Evolutionary conservation across 805 yeast genomes (phyloP).

Genomic region (Candida golubevii): DNA sequence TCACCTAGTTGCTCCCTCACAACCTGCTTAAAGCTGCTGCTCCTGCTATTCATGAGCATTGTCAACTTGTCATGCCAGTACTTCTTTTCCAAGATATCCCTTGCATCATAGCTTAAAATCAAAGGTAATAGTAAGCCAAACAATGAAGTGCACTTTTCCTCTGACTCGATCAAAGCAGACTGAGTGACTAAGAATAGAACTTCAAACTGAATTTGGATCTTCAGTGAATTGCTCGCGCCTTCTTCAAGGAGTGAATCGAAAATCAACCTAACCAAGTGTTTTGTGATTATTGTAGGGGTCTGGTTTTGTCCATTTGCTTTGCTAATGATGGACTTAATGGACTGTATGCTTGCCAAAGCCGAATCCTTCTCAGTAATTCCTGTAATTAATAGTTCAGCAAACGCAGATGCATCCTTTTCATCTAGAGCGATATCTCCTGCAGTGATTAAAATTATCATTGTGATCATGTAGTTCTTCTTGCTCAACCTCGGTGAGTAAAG

Average conservation of each 20-base stretch:
- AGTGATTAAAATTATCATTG: constrained; percentile 33
- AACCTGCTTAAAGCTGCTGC: constrained; percentile 46
- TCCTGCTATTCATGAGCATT: constrained; percentile 41
- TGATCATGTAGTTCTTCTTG: constrained; percentile 28
- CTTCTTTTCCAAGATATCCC: constrained; percentile 19
- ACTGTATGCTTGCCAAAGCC: constrained; percentile 43
- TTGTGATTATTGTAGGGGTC: constrained; percentile 39
- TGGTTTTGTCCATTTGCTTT: constrained; percentile 21
- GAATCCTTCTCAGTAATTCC: constrained; percentile 21
- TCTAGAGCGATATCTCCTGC: constrained; percentile 28
- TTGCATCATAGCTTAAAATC: constrained; percentile 28
- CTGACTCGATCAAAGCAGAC: constrained; percentile 22
- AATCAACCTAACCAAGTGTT: constrained; percentile 44
- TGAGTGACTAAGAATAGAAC: constrained; percentile 45
- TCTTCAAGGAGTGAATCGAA: constrained; percentile 18
- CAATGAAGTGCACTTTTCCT: constrained; percentile 25
- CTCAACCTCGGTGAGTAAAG: constrained; percentile 1
- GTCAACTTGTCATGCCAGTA: constrained; percentile 48
- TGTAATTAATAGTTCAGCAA: constrained; percentile 23
- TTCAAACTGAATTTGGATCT: constrained; percentile 40
- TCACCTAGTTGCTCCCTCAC: constrained; percentile 35
- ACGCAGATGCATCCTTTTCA: constrained; percentile 19
- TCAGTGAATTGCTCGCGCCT: constrained; percentile 18
- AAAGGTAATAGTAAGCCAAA: constrained; percentile 35
- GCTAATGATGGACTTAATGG: constrained; percentile 55